These are phyloP conservation scores for Ormosia semicastrata DNA, from an alignment of 306 rosid species.

Conservation along the genomic window DNA sequence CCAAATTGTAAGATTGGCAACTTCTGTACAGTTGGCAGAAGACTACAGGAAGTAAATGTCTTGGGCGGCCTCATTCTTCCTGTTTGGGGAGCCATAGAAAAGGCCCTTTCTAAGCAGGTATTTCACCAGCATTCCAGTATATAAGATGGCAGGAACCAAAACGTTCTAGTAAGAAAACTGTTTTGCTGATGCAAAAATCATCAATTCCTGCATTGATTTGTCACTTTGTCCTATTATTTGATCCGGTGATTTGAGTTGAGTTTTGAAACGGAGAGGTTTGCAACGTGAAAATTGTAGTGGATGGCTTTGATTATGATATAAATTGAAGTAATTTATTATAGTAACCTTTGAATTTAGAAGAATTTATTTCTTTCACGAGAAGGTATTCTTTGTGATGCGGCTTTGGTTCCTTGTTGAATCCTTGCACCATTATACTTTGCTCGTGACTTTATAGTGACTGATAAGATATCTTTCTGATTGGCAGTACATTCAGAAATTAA, in stretches of 20 bases:
- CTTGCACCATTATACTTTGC: neutral
- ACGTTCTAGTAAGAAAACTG: neutral
- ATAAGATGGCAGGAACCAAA: neutral
- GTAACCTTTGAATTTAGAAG: conserved; percentile 2
- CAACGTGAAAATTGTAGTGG: neutral
- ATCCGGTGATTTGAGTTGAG: conserved; percentile 10
- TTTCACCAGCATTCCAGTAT: conserved; percentile 7
- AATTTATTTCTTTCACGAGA: neutral
- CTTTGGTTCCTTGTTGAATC: neutral
- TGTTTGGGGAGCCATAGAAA: conserved; percentile 92
- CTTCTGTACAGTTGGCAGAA: conserved; percentile 92
- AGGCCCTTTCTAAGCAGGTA: conserved; percentile 98
- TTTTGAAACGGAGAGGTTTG: neutral
- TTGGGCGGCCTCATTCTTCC: conserved; percentile 98
- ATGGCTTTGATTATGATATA: conserved; percentile 14
- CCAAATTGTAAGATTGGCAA: conserved; percentile 90
- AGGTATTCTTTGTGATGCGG: neutral
- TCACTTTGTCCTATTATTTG: neutral
- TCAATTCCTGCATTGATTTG: neutral
- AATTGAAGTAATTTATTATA: neutral
- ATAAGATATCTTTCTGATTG: neutral
- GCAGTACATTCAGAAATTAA: neutral
- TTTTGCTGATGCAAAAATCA: neutral
- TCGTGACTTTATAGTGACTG: neutral
- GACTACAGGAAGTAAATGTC: conserved; percentile 95